Evolutionary conservation across 768 basidiomycete genomes (phyloP).

Genomic region (Coprinopsis cinerea): DNA sequence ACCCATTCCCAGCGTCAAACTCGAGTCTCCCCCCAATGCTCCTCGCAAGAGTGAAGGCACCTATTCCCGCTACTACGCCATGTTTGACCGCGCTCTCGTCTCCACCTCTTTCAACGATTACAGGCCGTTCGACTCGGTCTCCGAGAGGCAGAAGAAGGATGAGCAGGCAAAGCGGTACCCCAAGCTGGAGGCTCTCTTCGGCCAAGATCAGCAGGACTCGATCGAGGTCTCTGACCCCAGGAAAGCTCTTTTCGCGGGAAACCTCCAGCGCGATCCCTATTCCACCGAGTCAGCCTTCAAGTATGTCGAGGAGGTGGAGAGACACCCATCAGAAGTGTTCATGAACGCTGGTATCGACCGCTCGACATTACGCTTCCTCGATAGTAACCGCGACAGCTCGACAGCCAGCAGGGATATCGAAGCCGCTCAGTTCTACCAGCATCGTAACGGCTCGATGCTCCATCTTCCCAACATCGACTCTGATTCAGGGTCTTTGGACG

Average conservation of each 20-base stretch:
- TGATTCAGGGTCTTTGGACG: background rate
- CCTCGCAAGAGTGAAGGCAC: constrained; percentile 4
- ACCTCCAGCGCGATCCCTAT: background rate
- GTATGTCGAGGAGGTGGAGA: background rate
- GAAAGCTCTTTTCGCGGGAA: background rate
- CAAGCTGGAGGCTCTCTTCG: constrained; percentile 3
- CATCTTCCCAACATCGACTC: constrained; percentile 5
- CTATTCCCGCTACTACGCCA: constrained; percentile 1
- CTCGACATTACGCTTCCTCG: background rate
- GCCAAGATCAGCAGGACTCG: background rate
- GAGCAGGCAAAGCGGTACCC: background rate
- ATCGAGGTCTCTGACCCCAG: background rate
- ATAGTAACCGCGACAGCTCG: background rate
- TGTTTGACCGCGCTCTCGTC: background rate
- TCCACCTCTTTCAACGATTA: constrained; percentile 2
- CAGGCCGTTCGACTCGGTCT: background rate
- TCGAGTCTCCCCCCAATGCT: background rate
- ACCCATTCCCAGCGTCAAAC: constrained; percentile 4
- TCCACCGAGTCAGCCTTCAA: background rate
- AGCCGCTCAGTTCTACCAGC: background rate
- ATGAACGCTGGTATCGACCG: constrained; percentile 3
- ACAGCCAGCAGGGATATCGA: background rate
- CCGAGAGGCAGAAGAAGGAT: background rate
- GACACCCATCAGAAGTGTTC: background rate
- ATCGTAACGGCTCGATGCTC: background rate